Base-by-base conservation (phyloP, 177 flowering plant species). In the Vitis hybrid region DNA sequence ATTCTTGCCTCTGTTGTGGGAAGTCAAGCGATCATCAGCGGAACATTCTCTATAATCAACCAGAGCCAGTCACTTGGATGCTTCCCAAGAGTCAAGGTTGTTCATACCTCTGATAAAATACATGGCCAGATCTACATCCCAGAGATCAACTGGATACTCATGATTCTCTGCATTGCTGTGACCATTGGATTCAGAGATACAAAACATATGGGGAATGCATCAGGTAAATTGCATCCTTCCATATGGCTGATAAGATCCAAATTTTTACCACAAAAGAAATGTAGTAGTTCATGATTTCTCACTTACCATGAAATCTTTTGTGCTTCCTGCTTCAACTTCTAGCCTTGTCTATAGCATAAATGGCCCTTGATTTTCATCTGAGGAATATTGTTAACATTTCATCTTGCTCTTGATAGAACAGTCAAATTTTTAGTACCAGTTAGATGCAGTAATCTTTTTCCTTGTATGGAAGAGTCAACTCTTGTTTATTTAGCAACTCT, bases 1-100 rank as follows among this genome's bases (percentile, higher is more conserved):
- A 92, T 94, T 66, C 91, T 94, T 70, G 98, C 98, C 68, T 87
- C 98, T 18, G 97, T 94, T 59, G 98, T 94, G 62, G 98, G 98
- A 74, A 90, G 98, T 81, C 98, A 94, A 80, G 98, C 98, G 20
- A 94, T 94, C 71, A 94, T 94, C 80, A 94, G 98, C 19, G 98
- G 98, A 51, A 92, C 98, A 16, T 94, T 94, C 84, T 94, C 98
- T 50, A 94, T 94, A 71, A 94, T 94, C 71, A 94, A 90, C 82
- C 98, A 94, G 82, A 94, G 98, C 84, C 98, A 94, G 66, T 91
- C 98, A 45, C 89, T 94, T 6, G 90, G 98, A 56, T 94, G 98
- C 81, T 94, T 94, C 74, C 98, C 98, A 1, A 84, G 93, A 80
- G 98, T 94, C 64, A 94, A 94, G 81, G 97, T 94, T 56, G 83